Percentiles rank a stretch among this genome's conserved stretches.
phyloP scores from a whole-genome alignment of 2,329 filamentous ascomycete species.

The Colletotrichum godetiae region DNA sequence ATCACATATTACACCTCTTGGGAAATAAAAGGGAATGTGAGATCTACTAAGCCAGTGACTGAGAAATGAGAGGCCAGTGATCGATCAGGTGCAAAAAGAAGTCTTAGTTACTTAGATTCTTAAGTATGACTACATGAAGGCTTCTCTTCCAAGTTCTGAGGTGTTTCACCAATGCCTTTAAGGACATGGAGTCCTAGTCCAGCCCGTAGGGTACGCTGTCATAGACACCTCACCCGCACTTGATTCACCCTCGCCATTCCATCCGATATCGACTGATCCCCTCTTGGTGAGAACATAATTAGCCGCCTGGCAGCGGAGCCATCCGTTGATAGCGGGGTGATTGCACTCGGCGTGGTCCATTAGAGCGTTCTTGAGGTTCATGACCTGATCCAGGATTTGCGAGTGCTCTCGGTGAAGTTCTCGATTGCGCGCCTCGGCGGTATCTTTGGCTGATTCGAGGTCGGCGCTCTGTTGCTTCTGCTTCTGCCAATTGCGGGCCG shows the following conservation, averaged over 20 bases:
- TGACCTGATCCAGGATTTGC: conserved; percentile 13
- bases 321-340: conserved; percentile 23
- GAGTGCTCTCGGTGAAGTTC: conserved; percentile 7
- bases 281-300: neutral
- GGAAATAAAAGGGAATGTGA: too few species aligned
- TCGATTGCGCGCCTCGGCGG: conserved; percentile 10
- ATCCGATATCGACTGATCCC: neutral
- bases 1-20: too few species aligned
- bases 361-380: conserved; percentile 21
- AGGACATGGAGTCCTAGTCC: neutral
- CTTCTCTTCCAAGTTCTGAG: too few species aligned
- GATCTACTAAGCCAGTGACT: too few species aligned
- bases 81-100: too few species aligned
- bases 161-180: neutral
- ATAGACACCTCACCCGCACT: neutral
- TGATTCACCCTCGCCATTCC: neutral
- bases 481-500: conserved; percentile 33
- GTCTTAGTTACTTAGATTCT: too few species aligned
- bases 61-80: too few species aligned
- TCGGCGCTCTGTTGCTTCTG: conserved; percentile 23
- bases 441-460: conserved; percentile 5
- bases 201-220: neutral
- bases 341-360: conserved; percentile 26
- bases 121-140: too few species aligned
- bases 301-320: conserved; percentile 17